Evolutionary conservation across 768 basidiomycete genomes (phyloP).

Genomic region (Amanita muscaria): DNA sequence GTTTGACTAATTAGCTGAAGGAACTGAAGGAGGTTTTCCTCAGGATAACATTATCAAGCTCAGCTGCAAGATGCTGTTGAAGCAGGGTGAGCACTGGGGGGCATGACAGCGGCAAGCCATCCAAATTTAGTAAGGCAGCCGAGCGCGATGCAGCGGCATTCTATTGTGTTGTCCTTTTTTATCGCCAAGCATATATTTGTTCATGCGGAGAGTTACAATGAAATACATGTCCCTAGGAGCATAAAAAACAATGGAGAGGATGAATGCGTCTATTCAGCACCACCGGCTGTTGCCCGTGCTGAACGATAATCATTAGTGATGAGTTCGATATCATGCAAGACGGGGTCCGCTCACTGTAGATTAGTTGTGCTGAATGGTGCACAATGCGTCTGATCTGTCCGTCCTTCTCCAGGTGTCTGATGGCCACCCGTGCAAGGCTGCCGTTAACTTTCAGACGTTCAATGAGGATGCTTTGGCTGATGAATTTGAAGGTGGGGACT

Average conservation of each 20-base stretch:
- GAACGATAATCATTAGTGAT: not conserved
- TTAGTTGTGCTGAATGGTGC: slow-evolving; percentile 88
- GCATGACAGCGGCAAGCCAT: too few relatives aligned
- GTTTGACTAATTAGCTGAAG: too few relatives aligned
- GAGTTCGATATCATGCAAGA: not conserved
- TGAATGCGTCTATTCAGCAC: slow-evolving; percentile 31
- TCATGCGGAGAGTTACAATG: slow-evolving; percentile 2
- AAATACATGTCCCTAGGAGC: slow-evolving; percentile 24
- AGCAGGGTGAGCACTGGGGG: too few relatives aligned
- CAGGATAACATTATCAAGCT: too few relatives aligned
- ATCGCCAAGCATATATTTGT: slow-evolving; percentile 6
- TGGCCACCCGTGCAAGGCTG: slow-evolving; percentile 83
- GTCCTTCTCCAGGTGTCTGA: slow-evolving; percentile 88
- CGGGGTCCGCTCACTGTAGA: slow-evolving; percentile 73
- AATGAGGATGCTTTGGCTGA: slow-evolving; percentile 96
- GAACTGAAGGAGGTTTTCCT: too few relatives aligned
- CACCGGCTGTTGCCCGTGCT: slow-evolving; percentile 41
- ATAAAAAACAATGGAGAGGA: slow-evolving; percentile 11
- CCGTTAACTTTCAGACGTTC: slow-evolving; percentile 98
- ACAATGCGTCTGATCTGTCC: slow-evolving; percentile 93
- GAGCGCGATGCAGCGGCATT: too few relatives aligned
- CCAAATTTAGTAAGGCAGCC: too few relatives aligned
- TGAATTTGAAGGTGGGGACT: slow-evolving; percentile 98
- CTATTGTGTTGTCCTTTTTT: too few relatives aligned
- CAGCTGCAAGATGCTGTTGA: too few relatives aligned